Evolutionary conservation across 2,329 filamentous ascomycete genomes (phyloP).

Genomic region (Ilyonectria mors-panacis): DNA sequence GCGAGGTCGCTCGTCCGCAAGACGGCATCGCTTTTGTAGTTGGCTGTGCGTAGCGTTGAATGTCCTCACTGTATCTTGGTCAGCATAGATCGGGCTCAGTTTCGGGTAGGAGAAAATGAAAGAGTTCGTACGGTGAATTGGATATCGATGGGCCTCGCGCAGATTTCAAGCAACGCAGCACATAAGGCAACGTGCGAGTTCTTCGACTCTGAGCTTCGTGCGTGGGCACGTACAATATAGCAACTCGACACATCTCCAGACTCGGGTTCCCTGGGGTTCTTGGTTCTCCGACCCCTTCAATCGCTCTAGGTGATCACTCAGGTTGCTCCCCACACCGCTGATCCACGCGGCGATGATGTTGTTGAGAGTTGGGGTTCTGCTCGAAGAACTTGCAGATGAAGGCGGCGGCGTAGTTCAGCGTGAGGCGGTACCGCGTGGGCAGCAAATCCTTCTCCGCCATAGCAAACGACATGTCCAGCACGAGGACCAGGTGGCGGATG

Average conservation of each 20-base stretch:
- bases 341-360: conserved; percentile 87
- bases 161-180: too few relatives aligned
- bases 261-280: conserved; percentile 83
- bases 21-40: too few relatives aligned
- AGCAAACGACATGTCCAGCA: conserved; percentile 91
- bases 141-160: too few relatives aligned
- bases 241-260: conserved; percentile 93
- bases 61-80: too few relatives aligned
- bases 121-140: too few relatives aligned
- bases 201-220: too few relatives aligned
- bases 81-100: too few relatives aligned
- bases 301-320: conserved; percentile 86
- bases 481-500: conserved; percentile 91
- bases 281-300: conserved; percentile 76
- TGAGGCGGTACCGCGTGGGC: conserved; percentile 87
- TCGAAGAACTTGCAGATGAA: conserved; percentile 98
- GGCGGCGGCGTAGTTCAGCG: conserved; percentile 84
- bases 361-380: conserved; percentile 97
- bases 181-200: neutral
- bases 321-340: conserved; percentile 92
- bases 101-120: too few relatives aligned
- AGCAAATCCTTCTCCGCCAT: conserved; percentile 97
- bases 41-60: too few relatives aligned
- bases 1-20: too few relatives aligned
- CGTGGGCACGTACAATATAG: conserved; percentile 79